Evolutionary conservation across 495 filamentous ascomycete genomes (phyloP).

Genomic region (Apiosordaria backusii): DNA sequence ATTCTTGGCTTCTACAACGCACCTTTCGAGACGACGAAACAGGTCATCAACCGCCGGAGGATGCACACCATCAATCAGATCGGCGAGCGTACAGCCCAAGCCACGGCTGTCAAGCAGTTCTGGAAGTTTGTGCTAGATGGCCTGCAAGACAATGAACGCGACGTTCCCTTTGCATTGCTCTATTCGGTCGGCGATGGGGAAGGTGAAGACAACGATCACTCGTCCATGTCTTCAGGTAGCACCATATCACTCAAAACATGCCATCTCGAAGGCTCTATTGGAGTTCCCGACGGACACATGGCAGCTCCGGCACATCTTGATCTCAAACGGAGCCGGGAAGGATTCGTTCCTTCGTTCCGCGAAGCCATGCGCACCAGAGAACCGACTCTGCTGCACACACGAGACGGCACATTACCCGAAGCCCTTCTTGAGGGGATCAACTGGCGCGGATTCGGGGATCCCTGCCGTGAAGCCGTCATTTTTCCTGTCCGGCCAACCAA

Average conservation of each 20-base stretch:
- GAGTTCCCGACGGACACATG: slow-evolving; percentile 51
- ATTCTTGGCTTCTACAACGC: slow-evolving; percentile 53
- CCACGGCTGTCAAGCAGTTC: slow-evolving; percentile 54
- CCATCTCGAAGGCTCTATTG: slow-evolving; percentile 53
- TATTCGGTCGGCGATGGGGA: slow-evolving; percentile 45
- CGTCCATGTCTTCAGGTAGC: slow-evolving; percentile 57
- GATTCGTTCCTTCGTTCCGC: slow-evolving; percentile 57
- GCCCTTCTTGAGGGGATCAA: slow-evolving; percentile 36
- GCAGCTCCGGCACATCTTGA: slow-evolving; percentile 52
- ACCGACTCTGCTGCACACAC: slow-evolving; percentile 52
- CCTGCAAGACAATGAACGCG: slow-evolving; percentile 47
- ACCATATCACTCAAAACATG: slow-evolving; percentile 49
- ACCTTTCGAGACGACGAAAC: slow-evolving; percentile 53
- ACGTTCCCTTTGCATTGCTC: slow-evolving; percentile 54
- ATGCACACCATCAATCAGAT: slow-evolving; percentile 57
- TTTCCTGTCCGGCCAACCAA: slow-evolving; percentile 47
- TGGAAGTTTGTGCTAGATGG: slow-evolving; percentile 50
- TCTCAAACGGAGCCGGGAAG: slow-evolving; percentile 50
- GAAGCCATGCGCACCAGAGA: slow-evolving; percentile 51
- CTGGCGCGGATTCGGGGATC: slow-evolving; percentile 35
- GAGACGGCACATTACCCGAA: slow-evolving; percentile 52
- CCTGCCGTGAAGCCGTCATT: slow-evolving; percentile 33
- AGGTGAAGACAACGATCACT: slow-evolving; percentile 49
- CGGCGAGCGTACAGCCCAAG: slow-evolving; percentile 54
- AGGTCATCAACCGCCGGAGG: slow-evolving; percentile 52